Evolutionary conservation across 192 early-diverging fungal genomes (phyloP).

Genomic region (Umbelopsis vinacea): DNA sequence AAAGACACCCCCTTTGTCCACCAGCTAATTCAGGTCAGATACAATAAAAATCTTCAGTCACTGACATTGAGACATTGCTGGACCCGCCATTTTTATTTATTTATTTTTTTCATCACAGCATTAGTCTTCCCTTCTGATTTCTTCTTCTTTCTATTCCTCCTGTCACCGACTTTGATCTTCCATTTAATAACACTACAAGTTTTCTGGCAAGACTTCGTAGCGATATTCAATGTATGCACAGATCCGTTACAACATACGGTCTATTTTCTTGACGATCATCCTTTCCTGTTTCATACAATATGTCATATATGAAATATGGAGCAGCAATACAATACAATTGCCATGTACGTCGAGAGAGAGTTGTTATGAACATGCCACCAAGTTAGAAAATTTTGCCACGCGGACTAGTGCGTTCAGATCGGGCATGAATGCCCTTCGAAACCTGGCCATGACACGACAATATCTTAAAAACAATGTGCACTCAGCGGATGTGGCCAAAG

Average conservation of each 20-base stretch:
- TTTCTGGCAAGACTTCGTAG: not conserved
- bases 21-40: too few species aligned
- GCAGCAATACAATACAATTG: conserved; percentile 8
- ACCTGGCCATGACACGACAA: not conserved
- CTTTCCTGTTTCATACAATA: not conserved
- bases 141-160: too few species aligned
- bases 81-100: too few species aligned
- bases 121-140: too few species aligned
- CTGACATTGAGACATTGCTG: too few species aligned
- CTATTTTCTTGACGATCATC: not conserved
- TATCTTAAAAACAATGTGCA: not conserved
- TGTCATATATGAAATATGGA: not conserved
- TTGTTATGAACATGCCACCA: not conserved
- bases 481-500: too few species aligned
- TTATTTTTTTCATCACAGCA: too few species aligned
- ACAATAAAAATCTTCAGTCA: too few species aligned
- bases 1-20: too few species aligned
- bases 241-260: not conserved
- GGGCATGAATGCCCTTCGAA: not conserved
- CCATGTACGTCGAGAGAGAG: not conserved
- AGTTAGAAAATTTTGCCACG: not conserved
- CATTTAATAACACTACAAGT: not conserved
- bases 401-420: not conserved
- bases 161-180: not conserved
- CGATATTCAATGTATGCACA: not conserved